phyloP scores from a whole-genome alignment of 2,329 filamentous ascomycete genomes.

The Pseudopyrenochaeta lycopersici region DNA sequence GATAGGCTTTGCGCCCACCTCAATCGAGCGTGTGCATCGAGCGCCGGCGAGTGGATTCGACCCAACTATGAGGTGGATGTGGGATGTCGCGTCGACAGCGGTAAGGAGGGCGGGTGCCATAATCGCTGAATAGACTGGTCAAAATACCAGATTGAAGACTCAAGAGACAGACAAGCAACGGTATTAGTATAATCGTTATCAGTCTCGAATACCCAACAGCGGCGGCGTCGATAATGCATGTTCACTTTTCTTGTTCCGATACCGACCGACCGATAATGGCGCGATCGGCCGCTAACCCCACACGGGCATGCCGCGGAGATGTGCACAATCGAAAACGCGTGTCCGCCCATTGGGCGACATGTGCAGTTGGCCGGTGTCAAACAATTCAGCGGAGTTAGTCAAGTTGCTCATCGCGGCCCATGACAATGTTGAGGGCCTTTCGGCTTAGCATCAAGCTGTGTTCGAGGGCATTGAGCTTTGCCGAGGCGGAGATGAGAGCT shows the following conservation, averaged over 20 bases:
- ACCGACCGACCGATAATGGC: conserved; percentile 39
- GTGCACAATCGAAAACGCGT: conserved; percentile 7
- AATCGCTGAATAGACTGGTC: not conserved
- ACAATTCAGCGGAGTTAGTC: conserved; percentile 25
- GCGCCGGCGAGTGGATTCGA: conserved; percentile 87
- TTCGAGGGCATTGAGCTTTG: conserved; percentile 81
- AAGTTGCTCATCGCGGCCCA: conserved; percentile 67
- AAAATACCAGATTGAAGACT: not conserved
- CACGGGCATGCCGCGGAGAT: conserved; percentile 31
- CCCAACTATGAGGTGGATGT: conserved; percentile 86
- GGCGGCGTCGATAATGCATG: conserved; percentile 22
- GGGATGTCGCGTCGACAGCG: conserved; percentile 72
- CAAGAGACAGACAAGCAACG: conserved; percentile 4
- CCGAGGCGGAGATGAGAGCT: conserved; percentile 80
- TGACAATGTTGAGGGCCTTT: conserved; percentile 77
- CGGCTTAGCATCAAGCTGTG: conserved; percentile 75
- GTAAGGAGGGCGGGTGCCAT: conserved; percentile 71
- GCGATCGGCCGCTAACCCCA: conserved; percentile 30
- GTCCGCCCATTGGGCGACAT: conserved; percentile 14
- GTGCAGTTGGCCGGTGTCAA: conserved; percentile 19
- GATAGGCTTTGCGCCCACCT: conserved; percentile 82
- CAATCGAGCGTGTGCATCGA: conserved; percentile 79
- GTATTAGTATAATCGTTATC: conserved; percentile 15
- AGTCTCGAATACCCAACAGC: conserved; percentile 16
- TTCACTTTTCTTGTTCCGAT: conserved; percentile 41